A percentile compares a stretch with the other conserved stretches of the same genome.
Evolutionary conservation across 2,329 filamentous ascomycete genomes (phyloP).

Genomic region (Neospermospora avenae): DNA sequence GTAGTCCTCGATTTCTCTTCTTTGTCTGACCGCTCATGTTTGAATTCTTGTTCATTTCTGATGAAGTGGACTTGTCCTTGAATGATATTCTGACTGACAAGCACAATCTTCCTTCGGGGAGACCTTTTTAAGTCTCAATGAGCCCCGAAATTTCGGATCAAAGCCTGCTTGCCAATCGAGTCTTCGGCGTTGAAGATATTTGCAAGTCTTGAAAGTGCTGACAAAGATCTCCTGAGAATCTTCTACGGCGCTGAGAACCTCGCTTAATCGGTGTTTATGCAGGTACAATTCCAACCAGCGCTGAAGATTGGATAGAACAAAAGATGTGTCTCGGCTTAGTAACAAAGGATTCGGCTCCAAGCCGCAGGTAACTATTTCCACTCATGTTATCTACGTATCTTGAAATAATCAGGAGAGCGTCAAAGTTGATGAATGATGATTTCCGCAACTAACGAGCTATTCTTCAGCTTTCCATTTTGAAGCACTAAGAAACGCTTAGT

Average conservation of each 20-base stretch:
- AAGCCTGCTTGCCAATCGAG: slow-evolving; percentile 2
- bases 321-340: not conserved
- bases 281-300: not conserved
- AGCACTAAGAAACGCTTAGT: not conserved
- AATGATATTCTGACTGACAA: not conserved
- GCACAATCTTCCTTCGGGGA: not conserved
- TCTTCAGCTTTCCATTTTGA: too few relatives aligned
- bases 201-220: slow-evolving; percentile 2
- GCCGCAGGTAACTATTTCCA: not conserved
- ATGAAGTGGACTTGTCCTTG: not conserved
- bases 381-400: not conserved
- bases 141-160: not conserved
- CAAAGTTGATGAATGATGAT: not conserved
- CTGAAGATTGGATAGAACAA: not conserved
- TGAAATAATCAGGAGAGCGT: not conserved
- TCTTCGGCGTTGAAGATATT: slow-evolving; percentile 1
- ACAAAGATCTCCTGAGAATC: not conserved
- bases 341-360: not conserved
- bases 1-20: slow-evolving; percentile 18
- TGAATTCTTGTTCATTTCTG: not conserved
- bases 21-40: slow-evolving; percentile 3
- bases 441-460: too few relatives aligned
- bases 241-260: not conserved
- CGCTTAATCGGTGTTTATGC: slow-evolving; percentile 13
- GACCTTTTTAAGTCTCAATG: not conserved